phyloP scores from a whole-genome alignment of 768 basidiomycete species.

The Strobilomyces confusus region DNA sequence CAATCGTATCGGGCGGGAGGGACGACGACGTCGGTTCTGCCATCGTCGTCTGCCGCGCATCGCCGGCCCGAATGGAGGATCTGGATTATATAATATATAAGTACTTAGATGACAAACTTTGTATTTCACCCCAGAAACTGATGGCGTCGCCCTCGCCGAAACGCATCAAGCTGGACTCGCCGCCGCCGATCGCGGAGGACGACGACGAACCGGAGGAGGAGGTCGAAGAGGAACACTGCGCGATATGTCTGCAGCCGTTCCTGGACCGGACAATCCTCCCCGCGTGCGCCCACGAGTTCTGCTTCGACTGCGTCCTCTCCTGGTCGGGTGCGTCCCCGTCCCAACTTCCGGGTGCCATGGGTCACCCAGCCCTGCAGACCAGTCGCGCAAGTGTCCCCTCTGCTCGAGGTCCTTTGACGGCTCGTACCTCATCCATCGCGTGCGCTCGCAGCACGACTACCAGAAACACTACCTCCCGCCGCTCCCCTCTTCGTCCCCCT shows the following conservation, averaged over 20 bases:
- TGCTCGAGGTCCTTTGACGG: conserved; percentile 66
- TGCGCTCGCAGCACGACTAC: conserved; percentile 76
- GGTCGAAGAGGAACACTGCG: conserved; percentile 48
- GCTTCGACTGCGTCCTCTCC: conserved; percentile 83
- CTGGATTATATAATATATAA: neutral
- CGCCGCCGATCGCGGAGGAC: conserved; percentile 9
- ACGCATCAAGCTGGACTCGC: conserved; percentile 35
- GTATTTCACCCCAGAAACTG: too few relatives aligned
- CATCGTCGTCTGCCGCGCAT: too few relatives aligned
- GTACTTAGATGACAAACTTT: too few relatives aligned
- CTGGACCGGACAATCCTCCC: conserved; percentile 79
- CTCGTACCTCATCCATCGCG: conserved; percentile 71
- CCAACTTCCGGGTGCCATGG: too few relatives aligned
- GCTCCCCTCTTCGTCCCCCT: conserved; percentile 46
- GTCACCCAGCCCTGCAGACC: too few relatives aligned
- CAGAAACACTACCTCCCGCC: conserved; percentile 77
- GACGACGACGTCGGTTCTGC: too few relatives aligned
- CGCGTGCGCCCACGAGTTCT: conserved; percentile 88
- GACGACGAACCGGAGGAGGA: neutral
- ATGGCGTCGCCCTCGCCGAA: conserved; percentile 28
- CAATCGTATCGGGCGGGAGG: conserved; percentile 37
- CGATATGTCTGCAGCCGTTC: conserved; percentile 80
- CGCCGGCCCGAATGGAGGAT: too few relatives aligned
- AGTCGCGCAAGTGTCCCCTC: conserved; percentile 75
- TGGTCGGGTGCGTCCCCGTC: conserved; percentile 77